phyloP scores from a whole-genome alignment of 345 rosid species.

The Clausena lansium region DNA sequence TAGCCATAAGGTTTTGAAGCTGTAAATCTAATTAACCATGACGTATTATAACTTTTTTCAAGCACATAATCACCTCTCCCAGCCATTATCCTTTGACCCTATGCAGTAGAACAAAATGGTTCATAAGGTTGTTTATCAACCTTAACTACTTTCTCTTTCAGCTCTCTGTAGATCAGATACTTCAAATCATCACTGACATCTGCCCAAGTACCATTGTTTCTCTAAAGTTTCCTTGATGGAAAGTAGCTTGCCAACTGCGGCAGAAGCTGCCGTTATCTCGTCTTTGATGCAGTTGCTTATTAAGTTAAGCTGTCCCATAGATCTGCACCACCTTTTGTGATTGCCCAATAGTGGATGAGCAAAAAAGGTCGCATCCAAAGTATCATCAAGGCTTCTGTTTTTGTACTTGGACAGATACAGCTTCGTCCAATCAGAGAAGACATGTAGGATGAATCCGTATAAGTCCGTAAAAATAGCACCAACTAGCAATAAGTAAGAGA shows the following conservation, averaged over 20 bases:
- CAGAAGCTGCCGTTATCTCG: neutral
- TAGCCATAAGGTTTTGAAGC: neutral
- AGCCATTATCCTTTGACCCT: no score
- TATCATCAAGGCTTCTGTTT: no score
- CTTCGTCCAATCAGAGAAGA: conserved; percentile 4
- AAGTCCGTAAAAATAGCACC: conserved; percentile 33
- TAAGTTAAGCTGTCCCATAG: neutral
- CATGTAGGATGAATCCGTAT: neutral
- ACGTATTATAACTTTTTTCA: neutral
- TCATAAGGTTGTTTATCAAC: no score
- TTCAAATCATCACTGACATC: neutral
- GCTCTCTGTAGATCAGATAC: neutral
- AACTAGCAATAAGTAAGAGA: conserved; percentile 36
- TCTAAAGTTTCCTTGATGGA: no score
- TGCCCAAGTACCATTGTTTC: neutral
- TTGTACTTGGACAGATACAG: no score
- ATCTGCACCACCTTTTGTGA: conserved; percentile 2
- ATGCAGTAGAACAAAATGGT: no score
- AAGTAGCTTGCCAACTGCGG: neutral
- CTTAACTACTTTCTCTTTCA: neutral
- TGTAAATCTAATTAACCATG: neutral
- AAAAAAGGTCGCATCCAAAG: no score
- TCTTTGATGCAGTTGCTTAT: neutral
- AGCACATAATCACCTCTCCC: neutral
- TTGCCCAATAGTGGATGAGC: neutral